These are phyloP conservation scores for Rhodotorula sp. DNA, from an alignment of 1,284 basidiomycete species.

Conservation along the genomic window DNA sequence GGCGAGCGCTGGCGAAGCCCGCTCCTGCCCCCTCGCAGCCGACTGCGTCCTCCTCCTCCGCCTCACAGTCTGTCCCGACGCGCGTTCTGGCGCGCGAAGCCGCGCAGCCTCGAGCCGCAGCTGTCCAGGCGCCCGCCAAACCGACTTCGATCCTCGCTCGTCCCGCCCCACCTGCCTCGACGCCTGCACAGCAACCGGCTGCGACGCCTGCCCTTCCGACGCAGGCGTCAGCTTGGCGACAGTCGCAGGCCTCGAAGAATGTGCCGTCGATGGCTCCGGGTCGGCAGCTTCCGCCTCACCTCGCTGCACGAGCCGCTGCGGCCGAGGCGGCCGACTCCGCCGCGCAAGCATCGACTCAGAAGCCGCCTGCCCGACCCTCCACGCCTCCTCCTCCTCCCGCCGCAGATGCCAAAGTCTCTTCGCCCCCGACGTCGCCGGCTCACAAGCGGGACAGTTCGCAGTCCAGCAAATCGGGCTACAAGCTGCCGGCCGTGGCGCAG, in stretches of 20 bases:
- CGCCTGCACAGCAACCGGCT: neutral
- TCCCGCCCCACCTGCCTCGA: neutral
- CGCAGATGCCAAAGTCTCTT: neutral
- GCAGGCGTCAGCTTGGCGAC: slow-evolving; percentile 18
- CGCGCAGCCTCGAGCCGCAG: neutral
- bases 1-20: slow-evolving; percentile 25
- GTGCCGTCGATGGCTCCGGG: neutral
- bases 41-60: neutral
- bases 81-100: slow-evolving; percentile 23
- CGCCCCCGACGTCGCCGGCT: slow-evolving; percentile 10
- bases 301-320: slow-evolving; percentile 4
- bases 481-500: slow-evolving; percentile 68
- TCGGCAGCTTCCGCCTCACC: slow-evolving; percentile 34
- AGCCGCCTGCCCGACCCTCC: neutral
- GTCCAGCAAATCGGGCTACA: slow-evolving; percentile 38
- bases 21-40: neutral
- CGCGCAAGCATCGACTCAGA: neutral
- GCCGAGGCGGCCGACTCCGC: neutral
- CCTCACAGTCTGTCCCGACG: slow-evolving; percentile 4
- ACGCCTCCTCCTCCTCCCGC: neutral
- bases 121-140: neutral
- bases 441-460: slow-evolving; percentile 6
- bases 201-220: slow-evolving; percentile 2
- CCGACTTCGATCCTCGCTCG: neutral
- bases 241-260: neutral